A percentile compares a stretch with the other conserved stretches of the same genome.
phyloP scores from a whole-genome alignment of 2,329 filamentous ascomycete genomes.

The Beauveria bassiana region DNA sequence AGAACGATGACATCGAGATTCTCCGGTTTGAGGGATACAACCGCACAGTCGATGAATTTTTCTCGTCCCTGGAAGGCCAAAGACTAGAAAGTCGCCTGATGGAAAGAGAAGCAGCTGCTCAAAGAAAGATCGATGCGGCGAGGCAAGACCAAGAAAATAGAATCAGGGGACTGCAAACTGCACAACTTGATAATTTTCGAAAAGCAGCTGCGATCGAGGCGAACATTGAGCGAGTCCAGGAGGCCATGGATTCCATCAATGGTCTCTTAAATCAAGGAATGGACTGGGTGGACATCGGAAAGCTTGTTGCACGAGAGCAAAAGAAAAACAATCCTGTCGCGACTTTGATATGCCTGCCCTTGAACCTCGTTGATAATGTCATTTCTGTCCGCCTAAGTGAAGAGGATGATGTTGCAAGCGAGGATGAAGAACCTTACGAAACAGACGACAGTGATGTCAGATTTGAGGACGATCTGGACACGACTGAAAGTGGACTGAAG shows the following conservation, averaged over 20 bases:
- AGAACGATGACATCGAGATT: slow-evolving; percentile 57
- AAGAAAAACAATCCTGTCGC: slow-evolving; percentile 76
- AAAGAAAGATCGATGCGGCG: slow-evolving; percentile 78
- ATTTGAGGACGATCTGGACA: slow-evolving; percentile 23
- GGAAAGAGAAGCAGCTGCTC: slow-evolving; percentile 75
- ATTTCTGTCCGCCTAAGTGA: slow-evolving; percentile 75
- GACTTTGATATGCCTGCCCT: slow-evolving; percentile 72
- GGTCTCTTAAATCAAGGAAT: slow-evolving; percentile 87
- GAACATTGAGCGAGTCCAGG: slow-evolving; percentile 84
- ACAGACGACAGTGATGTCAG: slow-evolving; percentile 55
- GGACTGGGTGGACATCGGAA: slow-evolving; percentile 92
- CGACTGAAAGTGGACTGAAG: slow-evolving; percentile 23
- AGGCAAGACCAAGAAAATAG: slow-evolving; percentile 76
- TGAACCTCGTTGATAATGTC: slow-evolving; percentile 85
- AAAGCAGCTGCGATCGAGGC: slow-evolving; percentile 88
- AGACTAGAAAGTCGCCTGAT: slow-evolving; percentile 76
- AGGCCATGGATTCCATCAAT: slow-evolving; percentile 88
- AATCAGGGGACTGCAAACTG: slow-evolving; percentile 73
- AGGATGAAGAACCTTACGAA: slow-evolving; percentile 51
- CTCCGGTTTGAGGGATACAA: slow-evolving; percentile 82
- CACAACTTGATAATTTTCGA: slow-evolving; percentile 73
- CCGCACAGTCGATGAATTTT: slow-evolving; percentile 91
- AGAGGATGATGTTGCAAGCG: slow-evolving; percentile 55
- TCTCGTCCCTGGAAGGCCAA: slow-evolving; percentile 91
- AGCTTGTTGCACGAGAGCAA: slow-evolving; percentile 82